Percentiles rank a stretch among this genome's conserved stretches.
Conservation (phyloP, 192 early-diverging fungal species). For the Podila horticola region DNA sequence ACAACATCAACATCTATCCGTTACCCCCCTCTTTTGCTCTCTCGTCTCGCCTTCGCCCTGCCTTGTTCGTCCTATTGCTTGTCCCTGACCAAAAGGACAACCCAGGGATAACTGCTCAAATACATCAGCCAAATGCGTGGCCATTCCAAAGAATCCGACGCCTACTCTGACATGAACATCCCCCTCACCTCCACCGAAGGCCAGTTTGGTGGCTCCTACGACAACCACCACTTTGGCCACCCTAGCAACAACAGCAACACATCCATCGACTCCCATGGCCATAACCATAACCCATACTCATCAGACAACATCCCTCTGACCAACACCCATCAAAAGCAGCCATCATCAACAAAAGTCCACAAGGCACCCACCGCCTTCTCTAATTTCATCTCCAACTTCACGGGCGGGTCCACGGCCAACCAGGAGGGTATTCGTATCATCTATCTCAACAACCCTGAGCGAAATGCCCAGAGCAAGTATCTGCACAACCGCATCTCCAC, state of each 20-base stretch:
- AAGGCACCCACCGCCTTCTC: conserved; percentile 9
- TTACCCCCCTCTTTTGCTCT: no score
- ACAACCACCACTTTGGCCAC: background rate
- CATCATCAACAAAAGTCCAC: conserved; percentile 7
- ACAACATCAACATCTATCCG: no score
- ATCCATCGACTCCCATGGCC: conserved; percentile 7
- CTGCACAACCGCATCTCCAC: conserved; percentile 95
- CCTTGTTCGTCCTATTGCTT: background rate
- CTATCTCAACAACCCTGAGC: conserved; percentile 85
- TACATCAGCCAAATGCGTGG: conserved; percentile 40
- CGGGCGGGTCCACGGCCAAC: conserved; percentile 16
- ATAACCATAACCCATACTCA: conserved; percentile 17
- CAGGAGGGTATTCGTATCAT: conserved; percentile 72
- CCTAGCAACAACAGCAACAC: conserved; percentile 11
- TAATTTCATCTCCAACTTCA: conserved; percentile 23
- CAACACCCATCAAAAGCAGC: background rate
- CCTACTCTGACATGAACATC: conserved; percentile 54
- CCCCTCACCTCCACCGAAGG: conserved; percentile 50
- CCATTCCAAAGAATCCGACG: conserved; percentile 53
- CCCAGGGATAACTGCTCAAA: background rate
- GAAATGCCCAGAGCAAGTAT: conserved; percentile 84
- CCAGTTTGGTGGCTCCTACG: conserved; percentile 8
- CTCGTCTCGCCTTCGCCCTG: no score
- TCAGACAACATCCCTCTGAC: background rate
- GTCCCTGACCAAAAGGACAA: conserved; percentile 2